Conservation (phyloP, 805 yeast species). For the Saturnispora hagleri region DNA sequence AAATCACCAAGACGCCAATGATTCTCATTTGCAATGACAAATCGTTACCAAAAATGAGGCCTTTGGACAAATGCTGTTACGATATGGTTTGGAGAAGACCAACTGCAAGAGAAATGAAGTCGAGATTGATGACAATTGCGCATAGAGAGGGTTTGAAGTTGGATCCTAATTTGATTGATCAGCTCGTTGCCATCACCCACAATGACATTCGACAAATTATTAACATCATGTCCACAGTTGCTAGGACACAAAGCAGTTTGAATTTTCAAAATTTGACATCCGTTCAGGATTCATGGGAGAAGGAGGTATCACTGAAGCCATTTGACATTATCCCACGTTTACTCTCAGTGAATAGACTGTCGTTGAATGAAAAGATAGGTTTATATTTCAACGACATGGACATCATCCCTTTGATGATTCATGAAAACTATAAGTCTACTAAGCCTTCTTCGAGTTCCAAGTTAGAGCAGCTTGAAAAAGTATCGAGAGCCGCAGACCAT, state of each 20-base stretch:
- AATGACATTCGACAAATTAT: conserved; percentile 94
- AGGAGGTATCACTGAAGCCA: conserved; percentile 83
- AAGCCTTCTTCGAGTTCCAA: conserved; percentile 41
- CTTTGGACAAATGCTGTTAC: conserved; percentile 74
- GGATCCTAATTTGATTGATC: conserved; percentile 74
- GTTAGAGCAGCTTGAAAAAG: conserved; percentile 48
- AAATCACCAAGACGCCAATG: conserved; percentile 79
- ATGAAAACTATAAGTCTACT: conserved; percentile 77
- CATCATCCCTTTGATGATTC: conserved; percentile 91
- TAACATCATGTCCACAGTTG: conserved; percentile 76
- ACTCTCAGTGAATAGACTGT: conserved; percentile 49
- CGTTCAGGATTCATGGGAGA: conserved; percentile 70
- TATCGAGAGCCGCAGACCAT: conserved; percentile 75
- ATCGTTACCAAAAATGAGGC: conserved; percentile 88
- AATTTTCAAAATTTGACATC: conserved; percentile 54
- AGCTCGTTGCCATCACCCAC: conserved; percentile 72
- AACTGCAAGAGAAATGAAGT: conserved; percentile 66
- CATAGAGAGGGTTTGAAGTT: conserved; percentile 72
- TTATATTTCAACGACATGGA: conserved; percentile 91
- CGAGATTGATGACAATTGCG: conserved; percentile 86
- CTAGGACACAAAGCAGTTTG: conserved; percentile 60
- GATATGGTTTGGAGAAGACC: conserved; percentile 89
- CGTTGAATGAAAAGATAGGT: conserved; percentile 74
- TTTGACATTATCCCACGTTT: conserved; percentile 76
- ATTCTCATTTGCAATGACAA: conserved; percentile 92